Base-by-base conservation (phyloP, 108 stramenopile species). In the Nitzschia inconspicua region DNA sequence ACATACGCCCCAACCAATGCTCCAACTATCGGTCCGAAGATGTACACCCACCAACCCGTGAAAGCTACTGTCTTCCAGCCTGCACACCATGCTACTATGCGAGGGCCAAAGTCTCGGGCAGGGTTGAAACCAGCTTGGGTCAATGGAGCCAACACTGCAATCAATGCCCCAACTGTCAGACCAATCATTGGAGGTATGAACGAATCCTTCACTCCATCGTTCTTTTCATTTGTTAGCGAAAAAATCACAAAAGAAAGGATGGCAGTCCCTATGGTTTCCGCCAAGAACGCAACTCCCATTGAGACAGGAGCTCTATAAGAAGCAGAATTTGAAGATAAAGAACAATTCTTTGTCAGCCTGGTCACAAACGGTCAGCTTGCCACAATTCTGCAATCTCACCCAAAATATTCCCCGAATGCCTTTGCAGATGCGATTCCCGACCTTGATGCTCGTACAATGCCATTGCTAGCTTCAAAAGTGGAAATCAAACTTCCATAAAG, bases 41-140 rank as follows among this genome's bases (percentile, higher is more conserved):
- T 66, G 62, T 85, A 85, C 14, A 85, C 44, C 83, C 83, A 85
- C 59, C 59, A 75, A 30, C 73, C 76, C 48, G 63, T 60, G 47
- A 76, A 73, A n/a, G 75, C 79, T 31, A 80, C 59, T 9, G 44
- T 61, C 23, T 73, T 73, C 83, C 83, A 85, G 24, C 83, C 83
- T 44, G 79, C 83, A 40, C 72, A 44, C 36, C 37, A 70, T 5
- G 83, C 79, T 5, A 85, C 72, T 30, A 85, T 67, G 37, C 83
- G 63, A 11, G 83, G 83, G 30, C 83, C 83, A 50, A 85, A 78
- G 47, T 85, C 83, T 34, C 83, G 69, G 10, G 83, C 83, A n/a
- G 83, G 83, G 49, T 85, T 85, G 67, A 78, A 78, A 42, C 79
- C 79, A 9, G 79, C 83, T 49, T 80, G 79, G 34, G 78, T 85